A percentile compares a stretch with the other conserved stretches of the same genome.
phyloP scores from a whole-genome alignment of 306 rosid genomes.

The Acacia confusa region DNA sequence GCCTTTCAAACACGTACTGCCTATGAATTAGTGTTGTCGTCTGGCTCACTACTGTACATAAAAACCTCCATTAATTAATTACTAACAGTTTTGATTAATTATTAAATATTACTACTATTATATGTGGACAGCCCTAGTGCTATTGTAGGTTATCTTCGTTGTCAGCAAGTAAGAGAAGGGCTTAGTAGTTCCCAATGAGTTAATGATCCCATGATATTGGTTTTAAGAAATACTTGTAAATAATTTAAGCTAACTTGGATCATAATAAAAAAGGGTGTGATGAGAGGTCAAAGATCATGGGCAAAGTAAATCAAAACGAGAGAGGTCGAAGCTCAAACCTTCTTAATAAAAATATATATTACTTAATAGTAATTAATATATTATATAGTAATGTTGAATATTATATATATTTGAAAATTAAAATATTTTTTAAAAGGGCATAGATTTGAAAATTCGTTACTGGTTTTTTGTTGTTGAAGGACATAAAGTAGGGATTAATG shows the following conservation, averaged over 20 bases:
- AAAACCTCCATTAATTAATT: slow-evolving; percentile 27
- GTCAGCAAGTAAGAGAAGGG: background rate
- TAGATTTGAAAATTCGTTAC: background rate
- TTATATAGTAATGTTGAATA: no score
- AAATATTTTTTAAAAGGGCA: background rate
- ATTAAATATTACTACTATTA: background rate
- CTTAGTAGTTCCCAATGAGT: background rate
- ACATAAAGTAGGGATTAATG: background rate
- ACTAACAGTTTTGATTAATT: slow-evolving; percentile 7
- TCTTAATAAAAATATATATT: background rate
- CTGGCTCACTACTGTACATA: slow-evolving; percentile 14
- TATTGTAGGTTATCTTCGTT: background rate
- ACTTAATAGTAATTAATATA: no score
- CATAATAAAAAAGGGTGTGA: background rate
- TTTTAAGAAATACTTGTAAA: no score
- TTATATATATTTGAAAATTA: no score
- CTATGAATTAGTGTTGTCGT: slow-evolving; percentile 44
- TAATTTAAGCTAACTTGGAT: background rate
- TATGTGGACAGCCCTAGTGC: background rate
- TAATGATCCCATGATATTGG: background rate
- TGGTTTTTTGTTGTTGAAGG: background rate
- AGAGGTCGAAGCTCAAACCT: background rate
- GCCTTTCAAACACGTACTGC: slow-evolving; percentile 42
- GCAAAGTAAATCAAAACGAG: no score
- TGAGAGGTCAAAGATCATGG: background rate